Evolutionary conservation across 129 eudicot species (phyloP), one percentile per base, ranked within the genome.

Genomic region (Saposhnikovia divaricata): DNA sequence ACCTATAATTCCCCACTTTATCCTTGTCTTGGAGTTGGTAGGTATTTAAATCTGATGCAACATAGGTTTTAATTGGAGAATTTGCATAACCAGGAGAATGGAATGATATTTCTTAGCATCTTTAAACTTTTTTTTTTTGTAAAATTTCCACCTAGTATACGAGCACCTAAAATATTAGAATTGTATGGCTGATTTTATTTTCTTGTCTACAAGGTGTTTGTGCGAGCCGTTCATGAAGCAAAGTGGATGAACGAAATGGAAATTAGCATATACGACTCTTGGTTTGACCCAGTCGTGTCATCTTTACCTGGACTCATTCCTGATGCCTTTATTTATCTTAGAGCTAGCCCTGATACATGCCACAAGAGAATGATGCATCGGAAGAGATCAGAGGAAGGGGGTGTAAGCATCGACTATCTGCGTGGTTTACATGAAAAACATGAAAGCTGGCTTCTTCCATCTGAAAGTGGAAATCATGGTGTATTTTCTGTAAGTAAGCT

Each of bases 191-290:
- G 53, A 77, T 55, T 68, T 71, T 25, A 23, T 23, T 15, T 59
- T 68, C 57, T 46, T 80, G 4, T 31, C 40, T 12, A 66, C 73
- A 59, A 93, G 98, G 98, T 93, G 61, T 93, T 93, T 87, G 98
- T 93, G 81, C 86, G 97, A 86, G 98, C 98, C 63, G 98, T 93
- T 77, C 98, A 93, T 78, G 98, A 93, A 88, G 98, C 98, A 27
- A 93, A 93, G 16, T 93, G 97, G 97, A 93, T 93, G 98, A 93
- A 83, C 18, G 97, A 93, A 85, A 93, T 93, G 98, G 98, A 93
- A 83, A 91, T 93, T 53, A 91, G 93, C 92, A 91, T 93, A 12
- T 93, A 93, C 31, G 97, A 93, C 84, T 93, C 97, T 19, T 93
- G 98, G 98, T 93, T 93, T 84, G 97, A 93, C 73, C 98, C 98